These are phyloP conservation scores for Naganishia vaughanmartiniae DNA, from an alignment of 768 basidiomycete genomes.

Conservation along the genomic window DNA sequence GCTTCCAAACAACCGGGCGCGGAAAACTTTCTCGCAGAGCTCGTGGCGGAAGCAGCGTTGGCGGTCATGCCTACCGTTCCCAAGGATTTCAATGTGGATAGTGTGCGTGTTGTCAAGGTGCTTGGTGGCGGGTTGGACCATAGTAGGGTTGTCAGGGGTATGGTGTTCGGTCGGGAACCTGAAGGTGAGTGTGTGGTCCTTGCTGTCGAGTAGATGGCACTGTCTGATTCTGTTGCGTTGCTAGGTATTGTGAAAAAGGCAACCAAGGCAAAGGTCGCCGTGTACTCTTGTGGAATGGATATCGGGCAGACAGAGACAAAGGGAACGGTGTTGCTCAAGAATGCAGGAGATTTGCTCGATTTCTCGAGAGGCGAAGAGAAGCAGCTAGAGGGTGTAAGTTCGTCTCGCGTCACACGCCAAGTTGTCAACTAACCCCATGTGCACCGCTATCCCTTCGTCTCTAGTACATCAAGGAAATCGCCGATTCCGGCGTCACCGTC, in stretches of 20 bases:
- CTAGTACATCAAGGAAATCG: slow-evolving; percentile 94
- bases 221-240: not conserved
- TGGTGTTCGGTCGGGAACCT: slow-evolving; percentile 96
- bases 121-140: slow-evolving; percentile 85
- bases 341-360: slow-evolving; percentile 92
- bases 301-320: slow-evolving; percentile 97
- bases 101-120: slow-evolving; percentile 96
- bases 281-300: slow-evolving; percentile 90
- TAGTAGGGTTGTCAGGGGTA: slow-evolving; percentile 88
- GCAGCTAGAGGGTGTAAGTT: slow-evolving; percentile 78
- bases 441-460: slow-evolving; percentile 11
- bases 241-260: slow-evolving; percentile 78
- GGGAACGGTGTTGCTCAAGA: slow-evolving; percentile 93
- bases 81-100: slow-evolving; percentile 95
- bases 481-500: slow-evolving; percentile 88
- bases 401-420: not conserved
- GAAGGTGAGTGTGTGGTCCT: slow-evolving; percentile 63
- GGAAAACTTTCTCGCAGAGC: slow-evolving; percentile 72
- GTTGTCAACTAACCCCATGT: not conserved
- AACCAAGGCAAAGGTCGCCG: slow-evolving; percentile 83
- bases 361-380: slow-evolving; percentile 95
- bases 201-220: not conserved
- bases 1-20: slow-evolving; percentile 96
- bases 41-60: slow-evolving; percentile 90
- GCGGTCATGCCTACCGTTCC: slow-evolving; percentile 75